Evolutionary conservation across 805 yeast genomes (phyloP), one percentile per base, ranked within the genome.

Genomic region (Ogataea paraovalis): DNA sequence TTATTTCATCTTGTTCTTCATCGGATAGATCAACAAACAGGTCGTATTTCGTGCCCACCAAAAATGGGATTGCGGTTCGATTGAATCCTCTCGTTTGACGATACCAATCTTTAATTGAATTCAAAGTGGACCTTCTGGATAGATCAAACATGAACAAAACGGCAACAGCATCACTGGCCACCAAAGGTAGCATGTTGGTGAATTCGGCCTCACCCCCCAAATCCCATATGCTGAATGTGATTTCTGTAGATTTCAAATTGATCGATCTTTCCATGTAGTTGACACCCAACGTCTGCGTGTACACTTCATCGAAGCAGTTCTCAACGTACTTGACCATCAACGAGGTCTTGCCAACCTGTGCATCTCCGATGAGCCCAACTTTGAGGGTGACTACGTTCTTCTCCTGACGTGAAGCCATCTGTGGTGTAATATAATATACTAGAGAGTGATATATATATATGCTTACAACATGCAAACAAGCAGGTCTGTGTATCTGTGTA

Each of bases 321-420:
- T 92, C 97, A n/a, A 92, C 97, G 63, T 91, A 92, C 62, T 92
- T 90, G 21, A 91, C 96, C 98, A 92, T 91, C 49, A 92, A 69
- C 5, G 97, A 88, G 0, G 99, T 92, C 62, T 92, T 92, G 4
- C 99, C 99, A 5, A 91, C 90, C 60, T 89, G 95, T 2, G 96
- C 95, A 66, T 92, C 98, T 5, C 99, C 99, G 43, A 92, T 80
- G 41, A 92, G 78, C 2, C 97, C 98, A 18, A 92, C 90, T 59
- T 92, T 94, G 42, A 92, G 69, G 1, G 87, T 80, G 25, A 83
- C 86, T 49, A 70, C 61, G 50, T 69, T 70, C 44, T 62, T 64
- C 34, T 60, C 63, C 5, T 47, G 40, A n/a, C 40, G 53, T 48
- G 49, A 21, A 30, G 45, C 21, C 34, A 46, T 18, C 43, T 20